Base-by-base conservation (phyloP, 768 basidiomycete genomes). In the Naganishia onofrii region DNA sequence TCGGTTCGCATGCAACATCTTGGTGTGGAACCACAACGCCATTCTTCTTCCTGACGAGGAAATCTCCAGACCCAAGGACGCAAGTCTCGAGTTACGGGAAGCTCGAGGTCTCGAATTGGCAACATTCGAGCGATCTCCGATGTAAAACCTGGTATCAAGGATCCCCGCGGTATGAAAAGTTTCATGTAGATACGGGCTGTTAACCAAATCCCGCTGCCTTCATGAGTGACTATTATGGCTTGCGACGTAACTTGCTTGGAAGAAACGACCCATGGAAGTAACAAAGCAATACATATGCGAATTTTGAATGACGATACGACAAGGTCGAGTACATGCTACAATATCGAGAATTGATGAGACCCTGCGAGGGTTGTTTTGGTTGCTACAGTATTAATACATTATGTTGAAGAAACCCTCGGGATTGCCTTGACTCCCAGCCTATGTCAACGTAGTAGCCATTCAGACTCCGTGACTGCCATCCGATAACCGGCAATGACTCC, bases 401-500 rank as follows among this genome's bases (percentile, higher is more conserved):
- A 58, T n/a, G 54, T 8, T 32, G 54, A 32, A 12, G 32, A 55
- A 19, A 34, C 29, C 28, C 32, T 7, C 32, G 19, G 32, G 13
- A 55, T 15, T 6, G 3, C 1, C 13, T 26, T 13, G 4, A 4
- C 32, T 6, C 28, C 15, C 42, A 0, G 21, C 3, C 34, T 17
- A n/a, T n/a, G 57, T 36, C 60, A 63, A 63, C 38, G 48, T 51
- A 51, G 23, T 3, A 63, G 42, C 60, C 60, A 63, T n/a, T 42
- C 60, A 13, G 60, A 63, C 38, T 46, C 60, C 15, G 9, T 36
- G 15, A 28, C 23, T 13, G 60, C 60, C 60, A 63, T 63, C 28
- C 60, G 60, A 17, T 63, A 63, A 10, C 60, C 60, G 23, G 38
- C 60, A 34, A 63, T 42, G 21, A 63, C 60, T 17, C 60, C 60